Conservation (phyloP, 768 basidiomycete species). For the Panaeolus papilionaceus region DNA sequence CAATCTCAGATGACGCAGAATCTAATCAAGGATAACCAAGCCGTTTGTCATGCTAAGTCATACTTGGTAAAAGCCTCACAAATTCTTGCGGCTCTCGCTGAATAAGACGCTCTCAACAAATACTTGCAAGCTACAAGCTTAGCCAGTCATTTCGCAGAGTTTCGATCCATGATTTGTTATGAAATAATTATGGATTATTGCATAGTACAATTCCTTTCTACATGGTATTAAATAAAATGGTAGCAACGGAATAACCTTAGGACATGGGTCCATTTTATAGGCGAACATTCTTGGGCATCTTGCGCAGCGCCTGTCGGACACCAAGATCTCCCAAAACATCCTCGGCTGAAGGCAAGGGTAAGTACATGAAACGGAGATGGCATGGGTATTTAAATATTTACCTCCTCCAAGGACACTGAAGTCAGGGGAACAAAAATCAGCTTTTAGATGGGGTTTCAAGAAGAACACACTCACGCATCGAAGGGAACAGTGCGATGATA, state of each 20-base stretch:
- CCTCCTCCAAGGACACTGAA: constrained; percentile 70
- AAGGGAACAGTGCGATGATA: constrained; percentile 72
- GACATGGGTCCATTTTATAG: not conserved
- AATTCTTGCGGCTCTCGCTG: not conserved
- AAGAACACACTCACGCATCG: constrained; percentile 53
- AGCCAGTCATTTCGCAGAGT: too few relatives aligned
- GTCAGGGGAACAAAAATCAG: constrained; percentile 7
- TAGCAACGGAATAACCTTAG: not conserved
- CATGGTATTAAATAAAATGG: not conserved
- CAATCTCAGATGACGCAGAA: not conserved
- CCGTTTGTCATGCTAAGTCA: not conserved
- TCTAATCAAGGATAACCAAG: not conserved
- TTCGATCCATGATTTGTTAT: too few relatives aligned
- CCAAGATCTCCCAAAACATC: constrained; percentile 85
- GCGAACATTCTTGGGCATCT: constrained; percentile 14
- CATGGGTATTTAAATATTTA: constrained; percentile 25
- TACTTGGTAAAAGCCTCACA: not conserved
- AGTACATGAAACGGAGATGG: constrained; percentile 14
- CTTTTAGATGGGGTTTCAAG: not conserved
- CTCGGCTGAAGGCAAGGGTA: constrained; percentile 52
- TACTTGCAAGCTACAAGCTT: too few relatives aligned
- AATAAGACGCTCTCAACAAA: too few relatives aligned
- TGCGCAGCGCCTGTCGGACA: constrained; percentile 66
- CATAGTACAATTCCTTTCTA: constrained; percentile 1
- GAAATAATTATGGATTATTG: not conserved